Conservation (phyloP, 2,329 filamentous ascomycete genomes). For the Sporothrix brunneoviolacea region DNA sequence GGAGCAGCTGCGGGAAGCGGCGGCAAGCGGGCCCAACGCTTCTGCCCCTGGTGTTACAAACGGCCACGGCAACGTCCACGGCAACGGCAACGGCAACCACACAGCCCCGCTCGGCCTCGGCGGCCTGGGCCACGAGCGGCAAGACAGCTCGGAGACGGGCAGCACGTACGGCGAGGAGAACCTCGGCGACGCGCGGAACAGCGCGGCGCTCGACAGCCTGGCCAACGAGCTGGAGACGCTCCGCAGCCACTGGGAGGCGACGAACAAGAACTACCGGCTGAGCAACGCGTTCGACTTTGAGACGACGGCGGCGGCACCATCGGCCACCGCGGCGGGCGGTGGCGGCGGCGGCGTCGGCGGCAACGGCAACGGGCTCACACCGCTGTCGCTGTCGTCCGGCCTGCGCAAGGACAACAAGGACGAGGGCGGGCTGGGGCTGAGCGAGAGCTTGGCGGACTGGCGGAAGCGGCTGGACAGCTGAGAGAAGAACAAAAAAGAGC, state of each 20-base stretch:
- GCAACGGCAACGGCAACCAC: constrained; percentile 18
- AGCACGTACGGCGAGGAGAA: constrained; percentile 56
- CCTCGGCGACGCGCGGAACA: constrained; percentile 49
- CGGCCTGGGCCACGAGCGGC: constrained; percentile 34
- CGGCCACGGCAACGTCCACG: constrained; percentile 27
- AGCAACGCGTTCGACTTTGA: constrained; percentile 90
- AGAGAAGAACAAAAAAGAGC: not conserved
- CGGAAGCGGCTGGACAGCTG: constrained; percentile 62
- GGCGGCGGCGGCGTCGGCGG: constrained; percentile 14
- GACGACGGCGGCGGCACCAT: constrained; percentile 8
- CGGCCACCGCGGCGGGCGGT: not conserved
- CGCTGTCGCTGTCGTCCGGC: constrained; percentile 10
- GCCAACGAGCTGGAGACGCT: constrained; percentile 88
- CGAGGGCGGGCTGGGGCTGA: constrained; percentile 45
- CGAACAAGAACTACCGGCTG: constrained; percentile 88
- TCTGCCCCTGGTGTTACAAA: constrained; percentile 15
- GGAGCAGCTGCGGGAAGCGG: constrained; percentile 35
- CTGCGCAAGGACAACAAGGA: constrained; percentile 33
- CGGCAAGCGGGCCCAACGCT: constrained; percentile 13
- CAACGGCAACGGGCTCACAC: not conserved
- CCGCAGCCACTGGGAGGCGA: constrained; percentile 88
- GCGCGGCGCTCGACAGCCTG: constrained; percentile 75
- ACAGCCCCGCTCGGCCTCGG: not conserved
- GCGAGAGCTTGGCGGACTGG: constrained; percentile 72
- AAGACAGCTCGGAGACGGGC: constrained; percentile 53